Percentiles rank a stretch among this genome's conserved stretches.
phyloP scores from a whole-genome alignment of 257 asterid species.

The Forsythia suspensa region DNA sequence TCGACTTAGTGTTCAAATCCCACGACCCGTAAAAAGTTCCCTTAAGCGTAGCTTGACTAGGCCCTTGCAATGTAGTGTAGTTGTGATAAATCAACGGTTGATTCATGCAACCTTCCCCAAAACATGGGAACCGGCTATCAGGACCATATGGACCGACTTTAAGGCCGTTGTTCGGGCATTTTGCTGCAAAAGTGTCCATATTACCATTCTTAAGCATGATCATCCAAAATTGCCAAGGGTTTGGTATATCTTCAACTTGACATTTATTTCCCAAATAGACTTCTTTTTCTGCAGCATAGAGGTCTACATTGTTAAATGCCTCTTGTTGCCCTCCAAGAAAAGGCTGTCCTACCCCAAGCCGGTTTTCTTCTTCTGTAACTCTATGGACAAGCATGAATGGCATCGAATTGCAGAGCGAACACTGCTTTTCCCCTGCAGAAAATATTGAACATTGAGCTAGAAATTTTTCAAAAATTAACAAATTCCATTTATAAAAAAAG shows the following conservation, averaged over 20 bases:
- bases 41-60: constrained; percentile 35
- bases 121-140: constrained; percentile 58
- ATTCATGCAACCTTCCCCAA: constrained; percentile 81
- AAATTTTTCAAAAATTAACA: not conserved
- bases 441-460: not conserved
- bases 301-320: constrained; percentile 43
- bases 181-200: constrained; percentile 78
- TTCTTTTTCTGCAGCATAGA: constrained; percentile 69
- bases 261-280: constrained; percentile 66
- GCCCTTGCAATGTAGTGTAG: constrained; percentile 59
- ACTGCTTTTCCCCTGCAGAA: constrained; percentile 30
- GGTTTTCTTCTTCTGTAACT: constrained; percentile 61
- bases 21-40: constrained; percentile 81
- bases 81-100: constrained; percentile 72
- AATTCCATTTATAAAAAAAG: too few species aligned
- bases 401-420: constrained; percentile 45
- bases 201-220: constrained; percentile 84
- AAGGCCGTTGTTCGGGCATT: constrained; percentile 67
- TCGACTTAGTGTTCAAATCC: constrained; percentile 47
- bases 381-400: constrained; percentile 50
- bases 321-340: constrained; percentile 42
- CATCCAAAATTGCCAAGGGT: constrained; percentile 96
- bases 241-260: constrained; percentile 59
- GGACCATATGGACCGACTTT: constrained; percentile 56
- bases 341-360: constrained; percentile 57